Evolutionary conservation across 1,284 basidiomycete species (phyloP), one percentile per base, ranked within the genome.

Genomic region (Tranzscheliella williamsii): DNA sequence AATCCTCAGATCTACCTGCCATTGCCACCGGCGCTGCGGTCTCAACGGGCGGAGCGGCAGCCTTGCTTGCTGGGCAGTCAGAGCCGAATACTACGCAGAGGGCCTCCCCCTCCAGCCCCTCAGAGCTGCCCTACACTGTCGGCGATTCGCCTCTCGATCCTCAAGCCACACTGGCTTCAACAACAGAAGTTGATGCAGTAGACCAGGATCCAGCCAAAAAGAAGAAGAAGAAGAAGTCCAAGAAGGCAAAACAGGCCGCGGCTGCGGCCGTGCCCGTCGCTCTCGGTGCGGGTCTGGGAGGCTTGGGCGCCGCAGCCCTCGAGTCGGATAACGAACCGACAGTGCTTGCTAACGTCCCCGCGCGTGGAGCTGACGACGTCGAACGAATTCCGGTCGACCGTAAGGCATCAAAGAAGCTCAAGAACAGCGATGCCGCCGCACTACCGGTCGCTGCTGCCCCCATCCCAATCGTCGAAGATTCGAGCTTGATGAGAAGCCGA

Each of bases 101-200:
- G 32, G 32, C 12, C 9, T 6, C 9, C 17, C 13, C 16, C 18
- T 6, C 8, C 21, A 21, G 9, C 23, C 38, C 38, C 16, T 63
- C 60, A 9, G 60, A 63, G 46, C 49, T 63, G 22, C 60, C 60
- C 1, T 63, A 63, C 37, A 37, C 47, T 22, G 39, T 57, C 18
- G 42, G 45, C 18, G 60, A 62, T 17, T 39, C 38, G 21, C 24
- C 38, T 5, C 6, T 21, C 26, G 24, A 29, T n/a, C 13, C 6
- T 11, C 38, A 24, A 7, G 6, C 24, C n/a, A 22, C 35, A 7
- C 6, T 37, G 6, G 18, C 18, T 37, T 6, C 23, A 16, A n/a
- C n/a, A n/a, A n/a, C n/a, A n/a, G n/a, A n/a, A n/a, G n/a, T n/a
- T n/a, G n/a, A n/a, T n/a, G n/a, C n/a, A n/a, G n/a, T n/a, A n/a